Base-by-base conservation (phyloP, 2,329 filamentous ascomycete genomes). In the Westerdykella aurantiaca region DNA sequence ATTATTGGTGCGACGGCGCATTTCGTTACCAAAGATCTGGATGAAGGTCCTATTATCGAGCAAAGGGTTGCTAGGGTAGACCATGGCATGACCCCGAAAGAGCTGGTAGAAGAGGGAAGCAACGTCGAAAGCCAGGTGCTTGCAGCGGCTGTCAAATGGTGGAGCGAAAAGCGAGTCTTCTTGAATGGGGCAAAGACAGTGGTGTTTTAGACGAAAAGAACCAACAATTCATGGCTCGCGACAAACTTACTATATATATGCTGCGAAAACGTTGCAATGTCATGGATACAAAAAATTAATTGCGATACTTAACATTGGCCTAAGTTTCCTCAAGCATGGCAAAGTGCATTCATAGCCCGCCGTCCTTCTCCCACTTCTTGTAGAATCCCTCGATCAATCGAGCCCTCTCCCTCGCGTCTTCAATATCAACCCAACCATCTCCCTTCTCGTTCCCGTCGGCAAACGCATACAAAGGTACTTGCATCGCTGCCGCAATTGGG, bases 21-120 rank as follows among this genome's bases (percentile, higher is more conserved):
- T 70, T 91, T 91, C 56, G 87, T 91, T 52, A 93, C 87, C 1
- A 85, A 84, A 22, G 86, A 91, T 67, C 69, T 93, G 49, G 87
- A 93, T 60, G 87, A 93, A 72, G 87, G 87, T 2, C 87, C 87
- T 10, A 93, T 93, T 56, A 93, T 93, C 55, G 87, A 91, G 77
- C 87, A 93, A 77, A 78, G 86, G 43, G 82, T 91, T 42, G 78
- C 82, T 5, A 73, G 86, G 13, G 86, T 91, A 21, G 83, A 88
- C 63, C 87, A 93, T 68, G 78, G 75, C 53, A 80, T 89, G 79
- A 83, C 78, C 56, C 77, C 87, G 14, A 87, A 86, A 73, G 81
- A 85, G 63, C 68, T 91, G 61, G 84, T 86, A 2, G 82, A 87
- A 57, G 85, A 89, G 64, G 87, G 87, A 11, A 87, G 83, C 56